These are phyloP conservation scores for Purpureocillium takamizusanense DNA, from an alignment of 2,329 filamentous ascomycete species.

Conservation along the genomic window DNA sequence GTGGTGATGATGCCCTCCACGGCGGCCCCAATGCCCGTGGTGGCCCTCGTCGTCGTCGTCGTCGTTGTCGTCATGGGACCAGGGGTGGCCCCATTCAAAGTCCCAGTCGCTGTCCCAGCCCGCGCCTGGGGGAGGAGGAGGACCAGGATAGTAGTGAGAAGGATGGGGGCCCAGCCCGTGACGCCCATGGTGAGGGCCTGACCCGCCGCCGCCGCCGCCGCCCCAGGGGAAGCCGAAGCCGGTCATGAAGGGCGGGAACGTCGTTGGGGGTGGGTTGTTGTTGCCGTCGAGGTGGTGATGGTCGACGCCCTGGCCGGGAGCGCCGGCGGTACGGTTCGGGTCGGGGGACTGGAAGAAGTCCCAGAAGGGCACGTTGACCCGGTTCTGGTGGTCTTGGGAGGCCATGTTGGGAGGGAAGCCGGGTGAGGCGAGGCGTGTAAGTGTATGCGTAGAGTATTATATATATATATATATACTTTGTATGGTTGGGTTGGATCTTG, in stretches of 20 bases:
- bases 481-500: too few relatives aligned
- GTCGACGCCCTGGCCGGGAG: constrained; percentile 29
- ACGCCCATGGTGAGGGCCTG: too few relatives aligned
- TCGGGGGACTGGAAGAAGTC: constrained; percentile 26
- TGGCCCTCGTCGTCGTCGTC: neutral
- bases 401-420: constrained; percentile 17
- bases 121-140: constrained; percentile 8
- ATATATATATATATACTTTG: too few relatives aligned
- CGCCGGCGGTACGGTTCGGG: constrained; percentile 13
- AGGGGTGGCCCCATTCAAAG: constrained; percentile 15
- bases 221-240: constrained; percentile 23
- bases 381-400: constrained; percentile 10
- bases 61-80: constrained; percentile 5
- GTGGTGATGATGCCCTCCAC: constrained; percentile 4
- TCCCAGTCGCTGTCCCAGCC: constrained; percentile 5
- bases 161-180: too few relatives aligned
- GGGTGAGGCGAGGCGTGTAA: too few relatives aligned
- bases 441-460: neutral
- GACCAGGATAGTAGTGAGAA: too few relatives aligned
- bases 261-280: constrained; percentile 17
- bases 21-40: too few relatives aligned
- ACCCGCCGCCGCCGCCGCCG: constrained; percentile 6
- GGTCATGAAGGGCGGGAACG: constrained; percentile 14
- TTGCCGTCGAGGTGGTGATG: too few relatives aligned
- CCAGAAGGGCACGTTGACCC: constrained; percentile 13